Evolutionary conservation across 2,329 filamentous ascomycete genomes (phyloP), one percentile per base, ranked within the genome.

Genomic region (Colletotrichum echinochloae): DNA sequence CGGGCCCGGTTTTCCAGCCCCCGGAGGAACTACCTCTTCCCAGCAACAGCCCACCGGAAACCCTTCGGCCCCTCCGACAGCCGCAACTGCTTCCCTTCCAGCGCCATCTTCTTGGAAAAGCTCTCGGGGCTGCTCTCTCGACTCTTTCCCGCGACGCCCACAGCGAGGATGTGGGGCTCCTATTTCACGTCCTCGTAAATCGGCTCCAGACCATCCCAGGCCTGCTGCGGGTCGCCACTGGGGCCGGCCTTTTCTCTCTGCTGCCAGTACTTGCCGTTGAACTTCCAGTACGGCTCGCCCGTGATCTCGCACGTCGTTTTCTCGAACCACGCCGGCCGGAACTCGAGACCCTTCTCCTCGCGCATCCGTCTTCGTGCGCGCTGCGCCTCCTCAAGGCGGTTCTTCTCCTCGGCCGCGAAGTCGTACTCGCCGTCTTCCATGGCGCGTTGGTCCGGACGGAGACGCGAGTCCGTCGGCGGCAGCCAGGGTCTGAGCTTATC

Each of bases 361-460:
- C 95, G 86, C 69, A 87, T 83, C 65, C 93, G 84, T 72, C 96
- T 85, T 69, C 91, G 91, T 12, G 91, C 90, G 70, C 96, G 87
- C 84, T 99, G 96, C 73, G 91, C 94, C 83, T 98, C 93, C 81
- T 99, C 96, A 0, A 99, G 89, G 1, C 96, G 88, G 77, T 95
- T 96, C 88, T 99, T 99, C 85, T 99, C 96, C 6, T 88, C 89
- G 0, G 95, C 96, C 1, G 96, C 96, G 70, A 96, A 87, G 77
- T 98, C 95, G 78, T 99, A 99, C 81, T 95, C 90, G n/a, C 95
- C 96, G 72, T 98, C 95, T 80, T 99, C 96, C 96, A 99, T 99
- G 2, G 96, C 96, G 14, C 96, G 88, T 83, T 99, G 96, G 80
- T 99, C 96, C 0, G 96, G 95, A 37, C 96, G 88, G 39, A 97